These are phyloP conservation scores for Chrysoporthe austroafricana DNA, from an alignment of 2,329 filamentous ascomycete genomes.

Conservation along the genomic window DNA sequence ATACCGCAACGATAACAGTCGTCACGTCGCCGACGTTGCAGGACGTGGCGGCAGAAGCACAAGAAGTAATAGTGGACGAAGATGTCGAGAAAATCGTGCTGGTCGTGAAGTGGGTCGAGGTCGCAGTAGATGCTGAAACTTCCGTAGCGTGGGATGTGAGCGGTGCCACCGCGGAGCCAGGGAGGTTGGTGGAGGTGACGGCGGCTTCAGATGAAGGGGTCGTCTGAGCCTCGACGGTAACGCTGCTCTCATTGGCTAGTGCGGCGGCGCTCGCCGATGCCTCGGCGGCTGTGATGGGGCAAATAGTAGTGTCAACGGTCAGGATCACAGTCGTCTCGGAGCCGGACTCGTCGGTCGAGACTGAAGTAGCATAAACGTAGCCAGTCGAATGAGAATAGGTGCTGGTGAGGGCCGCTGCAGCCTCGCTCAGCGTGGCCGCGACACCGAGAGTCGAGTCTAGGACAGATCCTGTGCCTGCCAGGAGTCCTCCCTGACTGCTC, in stretches of 20 bases:
- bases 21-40: conserved; percentile 23
- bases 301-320: conserved; percentile 24
- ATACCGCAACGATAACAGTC: conserved; percentile 18
- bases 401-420: conserved; percentile 2
- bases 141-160: background rate
- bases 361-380: conserved; percentile 19
- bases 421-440: conserved; percentile 5
- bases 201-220: background rate
- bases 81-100: conserved; percentile 25
- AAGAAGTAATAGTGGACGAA: conserved; percentile 22
- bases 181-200: background rate
- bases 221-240: conserved; percentile 16
- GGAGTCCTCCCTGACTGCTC: conserved; percentile 10
- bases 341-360: conserved; percentile 20
- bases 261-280: conserved; percentile 16
- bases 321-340: conserved; percentile 27
- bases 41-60: conserved; percentile 9
- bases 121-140: background rate
- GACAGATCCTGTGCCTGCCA: conserved; percentile 18
- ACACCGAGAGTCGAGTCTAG: conserved; percentile 21
- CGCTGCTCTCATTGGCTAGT: conserved; percentile 1
- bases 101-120: conserved; percentile 14
- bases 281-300: conserved; percentile 26
- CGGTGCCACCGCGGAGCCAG: conserved; percentile 5
- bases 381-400: conserved; percentile 25